Evolutionary conservation across 2,329 filamentous ascomycete genomes (phyloP), one percentile per base, ranked within the genome.

Genomic region (Colletotrichum sp.): DNA sequence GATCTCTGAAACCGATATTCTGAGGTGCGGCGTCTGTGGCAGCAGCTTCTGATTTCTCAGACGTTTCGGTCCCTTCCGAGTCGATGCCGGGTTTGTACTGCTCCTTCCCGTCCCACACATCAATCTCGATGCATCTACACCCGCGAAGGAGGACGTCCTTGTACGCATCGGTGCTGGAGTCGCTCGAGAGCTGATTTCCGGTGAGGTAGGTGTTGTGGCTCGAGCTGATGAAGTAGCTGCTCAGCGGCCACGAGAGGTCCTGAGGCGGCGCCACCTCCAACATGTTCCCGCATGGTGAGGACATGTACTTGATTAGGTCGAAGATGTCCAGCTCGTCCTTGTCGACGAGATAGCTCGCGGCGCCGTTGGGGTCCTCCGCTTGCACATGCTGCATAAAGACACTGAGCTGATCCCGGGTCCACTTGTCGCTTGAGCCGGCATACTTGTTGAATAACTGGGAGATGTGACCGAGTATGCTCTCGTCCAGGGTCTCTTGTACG

Each of bases 191-290:
- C 86, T 98, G 96, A 82, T 96, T 94, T 26, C 96, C 96, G 2
- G 96, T 92, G 30, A 98, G 91, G 80, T 98, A 98, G 0, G 96
- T 98, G 85, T 98, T 98, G 88, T 98, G 96, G 72, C 96, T 98
- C 80, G 95, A 98, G 78, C 94, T 98, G 82, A 98, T 95, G 85
- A 95, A 98, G 85, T 98, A 98, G 85, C 95, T 96, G 74, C 95
- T 94, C 77, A 98, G 86, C 1, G 96, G 96, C 80, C 92, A 94
- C 68, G 95, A 91, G 70, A 97, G 90, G 71, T 92, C 90, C 72
- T 60, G 60, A 59, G 12, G 16, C 59, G 81, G 79, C 18, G 83
- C 83, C 3, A 87, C 86, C 1, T 83, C 84, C 16, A 86, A 82
- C 32, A 85, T 84, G 57, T 87, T 84, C 71, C 86, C 84, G 12